Conservation (phyloP, 2,329 filamentous ascomycete species). For the Penicillium fuscoglaucum region DNA sequence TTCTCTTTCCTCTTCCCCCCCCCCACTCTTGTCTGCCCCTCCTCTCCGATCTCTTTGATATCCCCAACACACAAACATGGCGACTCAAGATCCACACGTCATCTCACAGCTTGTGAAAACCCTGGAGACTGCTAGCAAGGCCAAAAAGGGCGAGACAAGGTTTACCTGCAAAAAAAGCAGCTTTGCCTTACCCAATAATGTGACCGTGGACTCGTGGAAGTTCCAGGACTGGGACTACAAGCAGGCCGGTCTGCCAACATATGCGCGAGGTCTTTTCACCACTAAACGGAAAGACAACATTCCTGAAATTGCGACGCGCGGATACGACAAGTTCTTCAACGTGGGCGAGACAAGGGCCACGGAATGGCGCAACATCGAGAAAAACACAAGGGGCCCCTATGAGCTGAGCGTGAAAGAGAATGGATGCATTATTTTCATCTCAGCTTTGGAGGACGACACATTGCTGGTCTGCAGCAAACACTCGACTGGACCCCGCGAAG, state of each 20-base stretch:
- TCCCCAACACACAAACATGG: constrained; percentile 14
- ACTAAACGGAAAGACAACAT: constrained; percentile 63
- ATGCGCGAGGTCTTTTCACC: constrained; percentile 94
- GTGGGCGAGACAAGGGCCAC: constrained; percentile 78
- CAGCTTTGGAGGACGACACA: constrained; percentile 83
- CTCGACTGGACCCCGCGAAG: constrained; percentile 78
- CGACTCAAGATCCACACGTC: constrained; percentile 65
- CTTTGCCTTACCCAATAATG: constrained; percentile 65
- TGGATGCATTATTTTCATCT: constrained; percentile 98
- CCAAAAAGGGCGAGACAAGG: constrained; percentile 52
- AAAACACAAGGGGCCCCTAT: constrained; percentile 79
- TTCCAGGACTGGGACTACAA: constrained; percentile 98
- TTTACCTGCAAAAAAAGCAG: constrained; percentile 80
- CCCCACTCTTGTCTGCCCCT: constrained; percentile 3
- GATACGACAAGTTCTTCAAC: constrained; percentile 99
- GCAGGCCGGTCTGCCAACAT: constrained; percentile 77
- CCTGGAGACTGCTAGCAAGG: constrained; percentile 56
- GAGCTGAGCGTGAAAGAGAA: constrained; percentile 98
- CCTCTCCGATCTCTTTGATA: constrained; percentile 1
- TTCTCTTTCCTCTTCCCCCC: not conserved
- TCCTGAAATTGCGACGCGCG: constrained; percentile 78
- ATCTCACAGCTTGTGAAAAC: constrained; percentile 65
- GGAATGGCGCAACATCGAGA: constrained; percentile 75
- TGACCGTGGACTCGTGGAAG: constrained; percentile 84
- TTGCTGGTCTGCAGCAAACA: constrained; percentile 98